A percentile compares a stretch with the other conserved stretches of the same genome.
Conservation (phyloP, 2,329 filamentous ascomycete species). For the Penicillium brasilianum region DNA sequence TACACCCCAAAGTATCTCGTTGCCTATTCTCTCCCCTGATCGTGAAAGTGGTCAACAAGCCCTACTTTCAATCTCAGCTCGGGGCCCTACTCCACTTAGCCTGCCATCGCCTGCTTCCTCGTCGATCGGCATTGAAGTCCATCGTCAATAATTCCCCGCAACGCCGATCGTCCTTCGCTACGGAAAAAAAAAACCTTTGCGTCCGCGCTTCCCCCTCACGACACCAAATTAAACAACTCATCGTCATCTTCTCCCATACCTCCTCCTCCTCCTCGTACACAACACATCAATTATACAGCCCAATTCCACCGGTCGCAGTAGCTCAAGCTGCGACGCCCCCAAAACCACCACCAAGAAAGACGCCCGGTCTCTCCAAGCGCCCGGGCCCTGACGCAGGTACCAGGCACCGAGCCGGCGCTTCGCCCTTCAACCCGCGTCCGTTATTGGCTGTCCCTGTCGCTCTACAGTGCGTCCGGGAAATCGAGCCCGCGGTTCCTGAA, state of each 20-base stretch:
- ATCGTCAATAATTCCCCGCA: constrained; percentile 27
- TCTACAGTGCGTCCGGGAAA: constrained; percentile 24
- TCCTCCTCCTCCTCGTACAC: neutral
- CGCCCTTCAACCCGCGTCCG: constrained; percentile 11
- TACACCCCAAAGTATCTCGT: too few species aligned
- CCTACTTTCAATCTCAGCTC: too few species aligned
- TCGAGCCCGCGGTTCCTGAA: constrained; percentile 29
- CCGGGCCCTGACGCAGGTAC: constrained; percentile 23
- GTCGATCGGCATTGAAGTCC: constrained; percentile 25
- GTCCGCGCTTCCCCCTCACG: constrained; percentile 8
- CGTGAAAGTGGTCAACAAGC: too few species aligned
- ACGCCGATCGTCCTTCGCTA: constrained; percentile 26
- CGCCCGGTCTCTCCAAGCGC: constrained; percentile 23
- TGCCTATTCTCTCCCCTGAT: too few species aligned
- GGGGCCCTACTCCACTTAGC: neutral
- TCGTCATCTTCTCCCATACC: constrained; percentile 6
- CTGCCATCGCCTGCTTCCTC: constrained; percentile 15
- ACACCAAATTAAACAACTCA: neutral
- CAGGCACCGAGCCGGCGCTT: constrained; percentile 24
- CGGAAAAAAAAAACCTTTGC: constrained; percentile 22
- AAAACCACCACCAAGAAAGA: constrained; percentile 1
- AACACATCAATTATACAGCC: neutral
- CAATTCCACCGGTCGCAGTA: neutral
- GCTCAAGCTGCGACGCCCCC: neutral
- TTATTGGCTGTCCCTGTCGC: constrained; percentile 29